Evolutionary conservation across 2,329 filamentous ascomycete genomes (phyloP).

Genomic region (Calonectria naviculata): DNA sequence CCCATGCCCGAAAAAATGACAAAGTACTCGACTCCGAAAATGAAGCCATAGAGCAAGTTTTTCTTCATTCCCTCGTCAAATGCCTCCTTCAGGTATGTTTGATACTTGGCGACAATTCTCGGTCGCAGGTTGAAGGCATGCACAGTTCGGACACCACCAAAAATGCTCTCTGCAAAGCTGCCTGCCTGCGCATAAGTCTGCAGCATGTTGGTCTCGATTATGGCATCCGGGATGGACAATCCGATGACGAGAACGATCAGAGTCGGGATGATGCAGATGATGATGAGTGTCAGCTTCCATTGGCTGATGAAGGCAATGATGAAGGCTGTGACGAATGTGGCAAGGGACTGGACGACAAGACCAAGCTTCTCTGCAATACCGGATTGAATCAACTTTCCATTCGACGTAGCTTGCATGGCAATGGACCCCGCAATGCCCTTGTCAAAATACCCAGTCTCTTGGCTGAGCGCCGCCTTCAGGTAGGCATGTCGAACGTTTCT

Average conservation of each 20-base stretch:
- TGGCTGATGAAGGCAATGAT: constrained; percentile 52
- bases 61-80: constrained; percentile 51
- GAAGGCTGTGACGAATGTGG: constrained; percentile 52
- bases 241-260: constrained; percentile 46
- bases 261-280: constrained; percentile 45
- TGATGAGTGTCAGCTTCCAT: constrained; percentile 58
- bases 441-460: constrained; percentile 63
- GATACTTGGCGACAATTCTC: constrained; percentile 52
- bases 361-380: constrained; percentile 55
- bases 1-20: constrained; percentile 56
- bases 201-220: constrained; percentile 46
- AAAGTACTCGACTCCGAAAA: constrained; percentile 53
- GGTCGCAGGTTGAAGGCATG: constrained; percentile 55
- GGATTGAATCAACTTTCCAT: constrained; percentile 52
- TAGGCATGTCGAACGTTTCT: constrained; percentile 60
- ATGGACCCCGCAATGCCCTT: constrained; percentile 53
- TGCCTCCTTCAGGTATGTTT: constrained; percentile 50
- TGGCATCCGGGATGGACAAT: constrained; percentile 38
- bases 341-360: constrained; percentile 50
- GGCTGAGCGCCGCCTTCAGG: constrained; percentile 59
- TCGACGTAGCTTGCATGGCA: constrained; percentile 50
- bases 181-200: constrained; percentile 47
- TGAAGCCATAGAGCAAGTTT: constrained; percentile 48
- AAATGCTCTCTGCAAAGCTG: constrained; percentile 49
- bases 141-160: constrained; percentile 51